A percentile compares a stretch with the other conserved stretches of the same genome.
Conservation (phyloP, 352 stramenopile genomes). For the Phytophthora rubi region DNA sequence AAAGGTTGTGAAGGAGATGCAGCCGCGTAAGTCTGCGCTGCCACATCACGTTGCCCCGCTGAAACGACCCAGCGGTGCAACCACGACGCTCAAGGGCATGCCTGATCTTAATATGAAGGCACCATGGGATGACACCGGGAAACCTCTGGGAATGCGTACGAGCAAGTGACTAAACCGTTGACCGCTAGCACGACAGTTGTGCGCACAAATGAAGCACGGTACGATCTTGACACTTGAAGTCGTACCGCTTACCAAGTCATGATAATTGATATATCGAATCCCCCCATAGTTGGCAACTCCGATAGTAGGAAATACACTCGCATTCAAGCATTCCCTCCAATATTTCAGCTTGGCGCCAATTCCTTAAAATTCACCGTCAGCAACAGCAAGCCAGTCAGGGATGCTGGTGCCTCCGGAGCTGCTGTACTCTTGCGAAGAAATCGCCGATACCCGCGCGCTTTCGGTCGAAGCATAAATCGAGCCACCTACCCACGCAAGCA, state of each 20-base stretch:
- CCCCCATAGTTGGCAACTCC: slow-evolving; percentile 27
- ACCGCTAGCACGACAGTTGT: slow-evolving; percentile 8
- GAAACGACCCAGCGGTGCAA: slow-evolving; percentile 52
- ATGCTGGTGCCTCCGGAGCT: slow-evolving; percentile 42
- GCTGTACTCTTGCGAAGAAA: slow-evolving; percentile 64
- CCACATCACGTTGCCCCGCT: slow-evolving; percentile 83
- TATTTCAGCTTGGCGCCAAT: not conserved
- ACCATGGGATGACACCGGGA: slow-evolving; percentile 80
- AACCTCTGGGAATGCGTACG: slow-evolving; percentile 64
- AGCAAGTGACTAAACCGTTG: slow-evolving; percentile 38
- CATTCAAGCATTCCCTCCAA: slow-evolving; percentile 14
- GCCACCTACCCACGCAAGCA: slow-evolving; percentile 79
- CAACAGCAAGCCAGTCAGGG: slow-evolving; percentile 73
- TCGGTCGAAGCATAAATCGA: slow-evolving; percentile 81
- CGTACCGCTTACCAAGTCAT: slow-evolving; percentile 5
- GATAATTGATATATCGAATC: slow-evolving; percentile 6
- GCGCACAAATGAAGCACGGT: slow-evolving; percentile 14
- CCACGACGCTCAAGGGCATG: slow-evolving; percentile 66
- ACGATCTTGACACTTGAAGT: slow-evolving; percentile 3
- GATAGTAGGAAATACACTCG: slow-evolving; percentile 21
- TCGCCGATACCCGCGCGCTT: slow-evolving; percentile 41
- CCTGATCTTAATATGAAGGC: slow-evolving; percentile 75
- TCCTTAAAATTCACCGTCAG: slow-evolving; percentile 17
- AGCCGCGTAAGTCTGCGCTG: slow-evolving; percentile 67
- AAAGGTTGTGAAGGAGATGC: slow-evolving; percentile 55